A percentile compares a stretch with the other conserved stretches of the same genome.
Evolutionary conservation across 2,329 filamentous ascomycete genomes (phyloP).

Genomic region (Lachnellula subtilissima): DNA sequence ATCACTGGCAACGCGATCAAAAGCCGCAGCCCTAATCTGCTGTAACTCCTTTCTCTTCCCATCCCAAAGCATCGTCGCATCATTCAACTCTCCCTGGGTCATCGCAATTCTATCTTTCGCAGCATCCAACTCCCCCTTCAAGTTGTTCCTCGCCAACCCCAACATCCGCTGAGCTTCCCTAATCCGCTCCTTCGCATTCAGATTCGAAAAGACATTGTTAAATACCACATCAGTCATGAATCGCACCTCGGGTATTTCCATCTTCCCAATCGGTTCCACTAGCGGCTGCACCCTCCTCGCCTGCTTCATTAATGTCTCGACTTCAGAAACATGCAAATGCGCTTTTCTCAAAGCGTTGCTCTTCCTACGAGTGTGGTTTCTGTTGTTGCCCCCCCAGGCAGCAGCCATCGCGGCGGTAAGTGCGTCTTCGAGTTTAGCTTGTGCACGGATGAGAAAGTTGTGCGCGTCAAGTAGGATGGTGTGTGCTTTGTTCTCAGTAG

Average conservation of each 20-base stretch:
- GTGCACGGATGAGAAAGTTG: constrained; percentile 33
- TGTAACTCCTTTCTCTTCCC: constrained; percentile 39
- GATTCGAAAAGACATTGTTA: constrained; percentile 50
- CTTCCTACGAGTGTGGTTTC: constrained; percentile 49
- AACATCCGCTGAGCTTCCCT: constrained; percentile 38
- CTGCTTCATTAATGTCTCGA: constrained; percentile 37
- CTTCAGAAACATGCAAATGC: constrained; percentile 39
- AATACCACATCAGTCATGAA: constrained; percentile 50
- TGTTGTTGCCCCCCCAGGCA: constrained; percentile 44
- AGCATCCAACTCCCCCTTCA: constrained; percentile 32
- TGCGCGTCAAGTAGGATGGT: constrained; percentile 38
- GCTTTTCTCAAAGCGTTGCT: constrained; percentile 45
- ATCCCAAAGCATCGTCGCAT: constrained; percentile 33
- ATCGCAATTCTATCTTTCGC: constrained; percentile 31
- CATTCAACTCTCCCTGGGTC: constrained; percentile 27
- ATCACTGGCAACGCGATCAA: constrained; percentile 25
- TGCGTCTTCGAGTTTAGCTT: constrained; percentile 39
- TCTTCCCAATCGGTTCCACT: constrained; percentile 35
- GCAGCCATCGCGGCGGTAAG: constrained; percentile 40
- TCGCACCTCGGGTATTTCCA: constrained; percentile 41
- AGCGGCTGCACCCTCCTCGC: constrained; percentile 37
- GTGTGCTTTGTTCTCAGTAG: constrained; percentile 40
- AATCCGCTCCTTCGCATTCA: constrained; percentile 49
- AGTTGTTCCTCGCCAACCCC: constrained; percentile 31
- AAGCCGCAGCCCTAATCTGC: constrained; percentile 40